Base-by-base conservation (phyloP, 2,329 filamentous ascomycete species). In the Aspergillus pseudoglaucus region DNA sequence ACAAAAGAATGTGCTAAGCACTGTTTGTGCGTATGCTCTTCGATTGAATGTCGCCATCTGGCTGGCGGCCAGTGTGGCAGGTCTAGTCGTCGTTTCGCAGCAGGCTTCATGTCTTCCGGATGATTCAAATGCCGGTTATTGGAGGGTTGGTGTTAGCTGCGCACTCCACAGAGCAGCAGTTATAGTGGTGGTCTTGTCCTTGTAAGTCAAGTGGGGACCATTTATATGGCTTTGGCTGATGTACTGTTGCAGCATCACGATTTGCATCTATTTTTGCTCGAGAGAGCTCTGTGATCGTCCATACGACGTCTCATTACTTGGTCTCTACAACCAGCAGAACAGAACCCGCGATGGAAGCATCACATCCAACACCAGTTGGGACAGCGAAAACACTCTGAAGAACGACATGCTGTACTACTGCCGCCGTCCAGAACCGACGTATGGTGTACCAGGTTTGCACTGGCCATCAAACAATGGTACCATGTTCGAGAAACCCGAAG, bases 391-490 rank as follows among this genome's bases (percentile, higher is more conserved):
- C 25, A 64, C 61, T 3, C 55, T 68, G 23, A 67, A 65, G 46
- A 61, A 64, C 40, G 66, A 69, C 15, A 66, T 68, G n/a, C 48
- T 63, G n/a, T 64, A 65, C 46, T 52, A 67, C 18, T 69, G 65
- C 41, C 64, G 65, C 12, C 60, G 62, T 18, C 65, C 64, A 2
- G 63, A 68, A 45, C 59, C 60, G 4, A 61, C 57, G n/a, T 59
- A 59, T 4, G 53, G 53, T 12, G 54, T 53, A 27, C 59, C 62
- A 8, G 54, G 50, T 7, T 37, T 58, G 9, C 60, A 60, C 40
- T 56, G 56, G 48, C 49, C 54, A 38, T 55, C 59, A 5, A 53
- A 50, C 22, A 44, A 52, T 22, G 50, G 49, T 30, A 49, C 50
- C 23, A 17, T 55, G 6, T 53, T 54, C n/a, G 59, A 65, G 38